A percentile compares a stretch with the other conserved stretches of the same genome.
Conservation (phyloP, 2,329 filamentous ascomycete genomes). For the Pseudocercospora fijiensis region DNA sequence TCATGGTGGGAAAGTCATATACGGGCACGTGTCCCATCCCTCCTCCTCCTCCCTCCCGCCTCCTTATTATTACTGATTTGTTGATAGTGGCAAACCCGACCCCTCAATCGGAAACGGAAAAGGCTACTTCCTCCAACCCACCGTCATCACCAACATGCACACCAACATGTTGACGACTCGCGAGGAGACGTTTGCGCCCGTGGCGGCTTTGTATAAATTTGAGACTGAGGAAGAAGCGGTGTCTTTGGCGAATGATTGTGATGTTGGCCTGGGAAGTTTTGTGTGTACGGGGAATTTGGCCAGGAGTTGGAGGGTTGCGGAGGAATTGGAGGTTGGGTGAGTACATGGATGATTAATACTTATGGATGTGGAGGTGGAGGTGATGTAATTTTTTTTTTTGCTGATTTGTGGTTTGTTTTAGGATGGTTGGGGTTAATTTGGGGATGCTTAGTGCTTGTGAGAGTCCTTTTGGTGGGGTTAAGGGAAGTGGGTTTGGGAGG, state of each 20-base stretch:
- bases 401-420: not conserved
- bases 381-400: no score
- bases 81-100: slow-evolving; percentile 3
- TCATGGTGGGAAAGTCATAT: slow-evolving; percentile 72
- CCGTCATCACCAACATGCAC: slow-evolving; percentile 83
- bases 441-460: slow-evolving; percentile 40
- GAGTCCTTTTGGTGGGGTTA: slow-evolving; percentile 42
- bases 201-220: slow-evolving; percentile 86
- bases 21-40: slow-evolving; percentile 57
- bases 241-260: slow-evolving; percentile 72
- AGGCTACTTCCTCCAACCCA: slow-evolving; percentile 85
- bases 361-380: no score
- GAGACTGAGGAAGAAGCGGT: slow-evolving; percentile 87
- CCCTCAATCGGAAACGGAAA: slow-evolving; percentile 10
- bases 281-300: slow-evolving; percentile 72
- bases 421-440: slow-evolving; percentile 70
- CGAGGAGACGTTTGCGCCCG: slow-evolving; percentile 95
- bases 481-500: slow-evolving; percentile 51
- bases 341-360: no score
- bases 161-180: slow-evolving; percentile 76
- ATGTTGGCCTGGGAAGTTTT: slow-evolving; percentile 90
- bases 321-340: slow-evolving; percentile 70
- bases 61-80: not conserved
- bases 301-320: slow-evolving; percentile 60
- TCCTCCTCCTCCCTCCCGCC: not conserved